Evolutionary conservation across 1,139 yeast species (phyloP), one percentile per base, ranked within the genome.

Genomic region (Eremothecium sinecaudum): DNA sequence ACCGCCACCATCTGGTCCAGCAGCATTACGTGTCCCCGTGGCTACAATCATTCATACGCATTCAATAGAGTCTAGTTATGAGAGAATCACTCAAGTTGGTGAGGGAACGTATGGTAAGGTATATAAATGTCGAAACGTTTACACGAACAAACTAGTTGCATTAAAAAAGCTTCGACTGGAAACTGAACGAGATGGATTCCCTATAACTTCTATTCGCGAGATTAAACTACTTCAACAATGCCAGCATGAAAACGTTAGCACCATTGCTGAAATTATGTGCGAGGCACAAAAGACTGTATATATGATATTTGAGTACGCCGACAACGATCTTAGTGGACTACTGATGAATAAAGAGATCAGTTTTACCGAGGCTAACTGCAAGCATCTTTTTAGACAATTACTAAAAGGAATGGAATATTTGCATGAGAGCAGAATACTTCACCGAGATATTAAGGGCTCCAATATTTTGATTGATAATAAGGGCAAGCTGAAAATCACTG

Each of bases 371-470:
- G 71, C 79, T 5, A 83, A 87, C 52, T 67, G 83, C 49, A 90
- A 90, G 58, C 78, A 71, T 49, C 59, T 92, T 9, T 79, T 84
- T 56, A 64, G 66, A 42, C 97, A 90, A 51, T 62, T 87, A 43
- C 64, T 83, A 54, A 76, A 75, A 42, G 97, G 96, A 1, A 68
- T 90, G 43, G 69, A 75, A 36, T 90, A 86, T 56, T 64, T 90
- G 39, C 98, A 90, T 58, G 68, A 69, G 25, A 77, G 76, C 46
- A 69, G 83, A 35, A 79, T 90, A 11, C 72, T 90, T 33, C 98
- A 90, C 59, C 71, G 98, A 40, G 98, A 90, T 60, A 83, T 90
- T 44, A 90, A 90, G 61, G 96, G 94, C 2, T 84, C 96, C 3
- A 90, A 90, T 56, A 79, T 90, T 18, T 66, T 90, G 38, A 66